These are phyloP conservation scores for Immersiporthe knoxdaviesiana DNA, from an alignment of 2,329 filamentous ascomycete species.

Conservation along the genomic window DNA sequence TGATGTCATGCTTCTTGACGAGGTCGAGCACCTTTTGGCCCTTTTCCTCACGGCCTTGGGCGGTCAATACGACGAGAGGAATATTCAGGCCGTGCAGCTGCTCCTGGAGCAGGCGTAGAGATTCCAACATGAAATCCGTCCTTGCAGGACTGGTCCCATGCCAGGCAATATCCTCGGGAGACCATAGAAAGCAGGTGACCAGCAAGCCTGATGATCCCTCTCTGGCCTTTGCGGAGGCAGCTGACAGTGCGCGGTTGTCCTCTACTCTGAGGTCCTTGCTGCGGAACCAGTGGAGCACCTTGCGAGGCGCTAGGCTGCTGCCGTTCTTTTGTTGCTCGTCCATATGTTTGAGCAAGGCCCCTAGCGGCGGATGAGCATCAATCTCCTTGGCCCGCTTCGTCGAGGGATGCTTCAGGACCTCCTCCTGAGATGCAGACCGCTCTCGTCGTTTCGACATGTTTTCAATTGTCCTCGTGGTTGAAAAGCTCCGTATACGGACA, in stretches of 20 bases:
- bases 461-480: neutral
- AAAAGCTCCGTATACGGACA: neutral
- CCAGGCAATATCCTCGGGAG: slow-evolving; percentile 34
- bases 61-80: slow-evolving; percentile 32
- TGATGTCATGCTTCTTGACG: slow-evolving; percentile 30
- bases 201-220: slow-evolving; percentile 27
- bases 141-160: slow-evolving; percentile 34
- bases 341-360: slow-evolving; percentile 28
- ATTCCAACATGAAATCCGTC: slow-evolving; percentile 34
- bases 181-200: slow-evolving; percentile 34
- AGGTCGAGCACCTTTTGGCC: slow-evolving; percentile 28
- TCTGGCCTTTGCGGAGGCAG: slow-evolving; percentile 31
- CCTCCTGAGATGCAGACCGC: slow-evolving; percentile 31
- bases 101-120: slow-evolving; percentile 29
- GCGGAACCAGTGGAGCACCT: slow-evolving; percentile 35
- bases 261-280: slow-evolving; percentile 34
- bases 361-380: slow-evolving; percentile 31
- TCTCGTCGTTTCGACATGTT: slow-evolving; percentile 31
- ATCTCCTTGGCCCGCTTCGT: slow-evolving; percentile 37
- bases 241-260: slow-evolving; percentile 34
- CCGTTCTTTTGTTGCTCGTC: slow-evolving; percentile 14
- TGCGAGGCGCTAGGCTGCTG: slow-evolving; percentile 15
- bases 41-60: slow-evolving; percentile 29
- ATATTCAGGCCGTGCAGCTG: slow-evolving; percentile 32
- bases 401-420: slow-evolving; percentile 34